These are phyloP conservation scores for Hymenoscyphus repandus DNA, from an alignment of 2,329 filamentous ascomycete genomes.

Conservation along the genomic window DNA sequence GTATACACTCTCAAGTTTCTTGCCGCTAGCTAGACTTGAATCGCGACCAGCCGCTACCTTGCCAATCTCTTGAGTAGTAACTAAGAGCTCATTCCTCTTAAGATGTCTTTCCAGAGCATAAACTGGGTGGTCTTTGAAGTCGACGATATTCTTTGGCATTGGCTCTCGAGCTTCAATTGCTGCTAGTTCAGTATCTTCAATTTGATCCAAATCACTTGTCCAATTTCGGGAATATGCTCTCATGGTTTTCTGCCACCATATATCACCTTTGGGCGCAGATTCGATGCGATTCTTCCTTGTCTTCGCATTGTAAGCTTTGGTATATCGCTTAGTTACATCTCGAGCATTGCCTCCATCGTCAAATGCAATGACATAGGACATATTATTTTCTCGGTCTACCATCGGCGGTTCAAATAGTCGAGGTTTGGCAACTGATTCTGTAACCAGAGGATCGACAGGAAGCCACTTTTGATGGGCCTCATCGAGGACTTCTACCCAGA, in stretches of 20 bases:
- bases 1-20: constrained; percentile 69
- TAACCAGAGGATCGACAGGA: constrained; percentile 78
- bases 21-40: constrained; percentile 26
- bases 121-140: constrained; percentile 81
- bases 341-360: constrained; percentile 71
- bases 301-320: constrained; percentile 85
- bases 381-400: constrained; percentile 67
- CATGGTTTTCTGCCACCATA: constrained; percentile 51
- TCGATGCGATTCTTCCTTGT: constrained; percentile 81
- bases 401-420: constrained; percentile 76
- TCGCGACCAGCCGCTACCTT: constrained; percentile 67
- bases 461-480: constrained; percentile 87
- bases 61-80: constrained; percentile 64
- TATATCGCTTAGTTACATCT: constrained; percentile 85
- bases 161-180: constrained; percentile 69
- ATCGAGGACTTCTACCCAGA: constrained; percentile 93
- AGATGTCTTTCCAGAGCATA: constrained; percentile 84
- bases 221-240: constrained; percentile 40
- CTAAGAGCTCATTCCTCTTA: constrained; percentile 74
- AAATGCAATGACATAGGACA: constrained; percentile 83
- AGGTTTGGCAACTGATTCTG: constrained; percentile 70
- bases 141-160: constrained; percentile 79
- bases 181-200: constrained; percentile 74
- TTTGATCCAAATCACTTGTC: constrained; percentile 66
- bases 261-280: constrained; percentile 40